Conservation (phyloP, 208 protist species). For the Blastocrithidia nonstop region DNA sequence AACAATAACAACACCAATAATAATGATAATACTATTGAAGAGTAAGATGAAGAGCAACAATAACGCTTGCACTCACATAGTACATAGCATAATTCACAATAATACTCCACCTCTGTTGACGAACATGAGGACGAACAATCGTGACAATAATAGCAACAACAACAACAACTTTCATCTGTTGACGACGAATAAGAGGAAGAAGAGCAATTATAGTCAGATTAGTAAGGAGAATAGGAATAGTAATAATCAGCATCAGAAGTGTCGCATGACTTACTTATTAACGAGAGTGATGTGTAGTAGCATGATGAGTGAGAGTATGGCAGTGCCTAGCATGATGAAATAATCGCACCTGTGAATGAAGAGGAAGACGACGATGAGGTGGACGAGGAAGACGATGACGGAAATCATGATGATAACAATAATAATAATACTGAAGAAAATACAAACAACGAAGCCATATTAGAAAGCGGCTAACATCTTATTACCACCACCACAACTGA, state of each 20-base stretch:
- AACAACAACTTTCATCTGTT: neutral
- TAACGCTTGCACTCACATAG: too few species aligned
- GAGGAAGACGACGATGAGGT: neutral
- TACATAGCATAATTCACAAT: too few species aligned
- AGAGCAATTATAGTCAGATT: too few species aligned
- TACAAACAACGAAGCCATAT: neutral
- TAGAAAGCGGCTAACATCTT: neutral
- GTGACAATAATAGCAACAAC: neutral
- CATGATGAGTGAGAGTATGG: too few species aligned
- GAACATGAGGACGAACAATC: too few species aligned
- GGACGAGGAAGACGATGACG: neutral
- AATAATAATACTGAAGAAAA: slow-evolving; percentile 1
- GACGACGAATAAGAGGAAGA: slow-evolving; percentile 1
- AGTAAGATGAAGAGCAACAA: neutral
- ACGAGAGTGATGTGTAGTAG: too few species aligned
- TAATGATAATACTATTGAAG: neutral
- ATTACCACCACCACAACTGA: neutral
- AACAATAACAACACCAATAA: neutral
- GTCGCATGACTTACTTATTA: too few species aligned
- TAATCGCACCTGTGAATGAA: neutral
- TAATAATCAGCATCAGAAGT: too few species aligned
- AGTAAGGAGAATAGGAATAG: too few species aligned
- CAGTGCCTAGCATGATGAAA: too few species aligned
- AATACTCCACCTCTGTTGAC: too few species aligned
- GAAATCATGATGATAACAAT: neutral